Evolutionary conservation across 169 alveolate genomes (phyloP).

Genomic region (Plasmodium fragile): DNA sequence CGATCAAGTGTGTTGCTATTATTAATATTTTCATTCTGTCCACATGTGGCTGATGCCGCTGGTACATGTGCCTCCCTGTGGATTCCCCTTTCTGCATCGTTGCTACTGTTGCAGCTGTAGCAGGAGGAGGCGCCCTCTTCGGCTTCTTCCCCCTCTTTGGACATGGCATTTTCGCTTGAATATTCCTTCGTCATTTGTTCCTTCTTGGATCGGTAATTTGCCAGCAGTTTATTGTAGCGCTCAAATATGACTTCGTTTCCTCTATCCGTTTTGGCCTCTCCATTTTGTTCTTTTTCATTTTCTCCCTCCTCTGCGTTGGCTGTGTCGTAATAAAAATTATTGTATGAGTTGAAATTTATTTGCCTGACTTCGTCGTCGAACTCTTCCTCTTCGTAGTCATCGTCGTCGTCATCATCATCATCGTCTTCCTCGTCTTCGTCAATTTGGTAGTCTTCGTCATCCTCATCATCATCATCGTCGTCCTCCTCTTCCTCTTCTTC

Average conservation of each 20-base stretch:
- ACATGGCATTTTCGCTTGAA: not conserved
- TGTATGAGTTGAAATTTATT: conserved; percentile 49
- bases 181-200: not conserved
- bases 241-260: conserved; percentile 26
- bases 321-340: conserved; percentile 33
- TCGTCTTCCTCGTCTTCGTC: conserved; percentile 6
- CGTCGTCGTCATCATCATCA: conserved; percentile 1
- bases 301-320: conserved; percentile 19
- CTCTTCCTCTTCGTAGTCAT: conserved; percentile 26
- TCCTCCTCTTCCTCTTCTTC: not conserved
- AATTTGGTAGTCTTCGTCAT: not conserved
- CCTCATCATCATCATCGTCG: not conserved
- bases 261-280: not conserved
- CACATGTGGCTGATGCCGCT: not conserved
- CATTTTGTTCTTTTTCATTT: not conserved
- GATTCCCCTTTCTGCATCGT: not conserved
- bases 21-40: not conserved
- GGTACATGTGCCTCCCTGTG: not conserved
- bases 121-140: not conserved
- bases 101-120: conserved; percentile 7
- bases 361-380: conserved; percentile 29
- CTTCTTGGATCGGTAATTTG: conserved; percentile 1
- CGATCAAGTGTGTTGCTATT: not conserved
- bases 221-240: conserved; percentile 39
- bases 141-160: not conserved